Evolutionary conservation across 257 asterid genomes (phyloP), one percentile per base, ranked within the genome.

Genomic region (Cynanchum wilfordii): DNA sequence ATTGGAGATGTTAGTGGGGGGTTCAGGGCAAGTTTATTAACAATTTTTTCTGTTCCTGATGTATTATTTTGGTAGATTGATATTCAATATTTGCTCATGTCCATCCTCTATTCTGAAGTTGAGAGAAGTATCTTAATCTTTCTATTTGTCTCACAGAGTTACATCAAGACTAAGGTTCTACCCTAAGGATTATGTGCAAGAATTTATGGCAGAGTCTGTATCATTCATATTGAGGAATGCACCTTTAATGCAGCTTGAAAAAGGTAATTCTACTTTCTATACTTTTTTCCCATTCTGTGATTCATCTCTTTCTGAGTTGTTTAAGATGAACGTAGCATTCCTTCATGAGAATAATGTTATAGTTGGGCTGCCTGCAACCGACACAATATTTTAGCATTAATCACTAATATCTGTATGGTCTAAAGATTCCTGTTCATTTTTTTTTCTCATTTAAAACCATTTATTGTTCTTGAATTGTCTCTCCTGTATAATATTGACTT

Each of bases 201-300:
- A 90, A 74, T 85, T 89, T 75, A 89, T 91, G 96, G 97, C 98
- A 0, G 89, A 88, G 84, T 87, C 98, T 4, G 83, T 88, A 47
- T 89, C 99, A 52, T 90, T 86, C 85, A 72, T 90, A 70, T 84
- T 94, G 57, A 90, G 97, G 87, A 92, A 85, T 76, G 83, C 93
- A 65, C 85, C 95, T 27, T 55, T 78, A 38, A 73, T 83, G 77
- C 89, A 86, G 77, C 90, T 87, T 73, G 85, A 75, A 78, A 85
- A 83, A 91, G 96, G 98, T 94, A 86, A 52, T 80, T 63, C 71
- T 63, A 16, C 52, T 0, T 24, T 68, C 33, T n/a, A 8, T 24
- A 29, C 27, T 42, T 44, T 50, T 45, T 67, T 54, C 3, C n/a
- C 73, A 15, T 19, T 56, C 36, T 4, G 9, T 56, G 62, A 36